Percentiles rank a stretch among this genome's conserved stretches.
These are phyloP conservation scores for Erodium moschatum DNA, from an alignment of 441 rosid genomes.

Conservation along the genomic window DNA sequence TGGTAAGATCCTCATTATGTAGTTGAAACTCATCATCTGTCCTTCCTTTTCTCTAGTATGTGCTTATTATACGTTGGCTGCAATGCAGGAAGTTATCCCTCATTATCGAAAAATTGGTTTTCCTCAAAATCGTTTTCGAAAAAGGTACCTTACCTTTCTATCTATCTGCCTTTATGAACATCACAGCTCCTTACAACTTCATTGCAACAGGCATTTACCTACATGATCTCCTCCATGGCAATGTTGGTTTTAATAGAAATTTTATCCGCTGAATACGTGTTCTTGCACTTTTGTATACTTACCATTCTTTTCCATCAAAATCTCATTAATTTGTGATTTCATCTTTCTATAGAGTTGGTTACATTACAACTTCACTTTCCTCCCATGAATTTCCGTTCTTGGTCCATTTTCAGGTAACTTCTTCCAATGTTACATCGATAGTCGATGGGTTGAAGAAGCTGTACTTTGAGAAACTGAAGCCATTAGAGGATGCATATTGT, in stretches of 20 bases:
- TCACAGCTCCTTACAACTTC: too few species aligned
- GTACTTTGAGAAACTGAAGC: slow-evolving; percentile 82
- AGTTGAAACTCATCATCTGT: background rate
- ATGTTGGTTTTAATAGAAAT: background rate
- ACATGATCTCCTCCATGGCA: background rate
- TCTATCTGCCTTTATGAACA: too few species aligned
- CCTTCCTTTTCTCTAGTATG: too few species aligned
- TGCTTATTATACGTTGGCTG: background rate
- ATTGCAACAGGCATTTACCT: background rate
- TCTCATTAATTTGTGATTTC: background rate
- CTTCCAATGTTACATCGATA: slow-evolving; percentile 83
- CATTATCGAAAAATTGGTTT: background rate
- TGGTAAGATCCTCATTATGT: background rate
- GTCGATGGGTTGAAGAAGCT: slow-evolving; percentile 81
- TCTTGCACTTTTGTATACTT: background rate
- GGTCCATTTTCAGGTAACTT: slow-evolving; percentile 45
- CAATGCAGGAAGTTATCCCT: background rate
- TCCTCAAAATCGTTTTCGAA: background rate
- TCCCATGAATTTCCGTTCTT: background rate
- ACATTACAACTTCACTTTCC: background rate
- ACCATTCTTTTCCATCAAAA: background rate
- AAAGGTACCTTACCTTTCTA: background rate
- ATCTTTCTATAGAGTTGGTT: too few species aligned
- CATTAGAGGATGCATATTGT: slow-evolving; percentile 69
- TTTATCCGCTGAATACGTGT: background rate